These are phyloP conservation scores for Primulina tabacum DNA, from an alignment of 257 asterid genomes.

Conservation along the genomic window DNA sequence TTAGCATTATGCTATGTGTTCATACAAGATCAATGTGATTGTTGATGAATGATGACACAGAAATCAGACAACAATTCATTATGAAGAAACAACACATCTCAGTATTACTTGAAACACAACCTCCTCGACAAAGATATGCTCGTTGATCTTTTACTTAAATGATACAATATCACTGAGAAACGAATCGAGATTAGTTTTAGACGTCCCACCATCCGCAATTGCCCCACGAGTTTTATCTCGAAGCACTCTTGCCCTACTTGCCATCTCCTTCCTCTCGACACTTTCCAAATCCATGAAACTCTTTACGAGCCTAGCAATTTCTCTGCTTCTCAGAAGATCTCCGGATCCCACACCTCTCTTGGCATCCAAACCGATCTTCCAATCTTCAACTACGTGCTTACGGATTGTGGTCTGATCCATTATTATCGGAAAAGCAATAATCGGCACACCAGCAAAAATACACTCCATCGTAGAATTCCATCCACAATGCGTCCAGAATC, in stretches of 20 bases:
- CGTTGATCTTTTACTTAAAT: background rate
- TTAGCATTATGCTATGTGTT: background rate
- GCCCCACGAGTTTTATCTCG: conserved; percentile 26
- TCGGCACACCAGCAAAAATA: conserved; percentile 50
- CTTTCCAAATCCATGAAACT: conserved; percentile 50
- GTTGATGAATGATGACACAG: too few species aligned
- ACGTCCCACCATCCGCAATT: conserved; percentile 42
- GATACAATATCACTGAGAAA: conserved; percentile 34
- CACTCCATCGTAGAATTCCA: conserved; percentile 70
- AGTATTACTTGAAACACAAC: too few species aligned
- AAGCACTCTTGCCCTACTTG: conserved; percentile 31
- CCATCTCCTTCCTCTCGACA: conserved; percentile 36
- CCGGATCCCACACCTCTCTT: conserved; percentile 29
- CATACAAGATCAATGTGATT: background rate
- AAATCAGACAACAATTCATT: background rate
- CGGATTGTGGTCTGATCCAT: conserved; percentile 53
- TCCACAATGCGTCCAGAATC: conserved; percentile 82
- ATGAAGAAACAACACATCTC: background rate
- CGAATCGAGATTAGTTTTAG: conserved; percentile 28
- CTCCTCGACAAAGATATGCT: background rate
- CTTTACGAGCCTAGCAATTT: conserved; percentile 36
- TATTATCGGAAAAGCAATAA: conserved; percentile 50
- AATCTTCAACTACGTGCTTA: conserved; percentile 57
- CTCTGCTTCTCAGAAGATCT: conserved; percentile 30
- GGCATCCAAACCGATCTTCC: conserved; percentile 62